A percentile compares a stretch with the other conserved stretches of the same genome.
Conservation (phyloP, 2,329 filamentous ascomycete species). For the Hymenoscyphus salicellus region DNA sequence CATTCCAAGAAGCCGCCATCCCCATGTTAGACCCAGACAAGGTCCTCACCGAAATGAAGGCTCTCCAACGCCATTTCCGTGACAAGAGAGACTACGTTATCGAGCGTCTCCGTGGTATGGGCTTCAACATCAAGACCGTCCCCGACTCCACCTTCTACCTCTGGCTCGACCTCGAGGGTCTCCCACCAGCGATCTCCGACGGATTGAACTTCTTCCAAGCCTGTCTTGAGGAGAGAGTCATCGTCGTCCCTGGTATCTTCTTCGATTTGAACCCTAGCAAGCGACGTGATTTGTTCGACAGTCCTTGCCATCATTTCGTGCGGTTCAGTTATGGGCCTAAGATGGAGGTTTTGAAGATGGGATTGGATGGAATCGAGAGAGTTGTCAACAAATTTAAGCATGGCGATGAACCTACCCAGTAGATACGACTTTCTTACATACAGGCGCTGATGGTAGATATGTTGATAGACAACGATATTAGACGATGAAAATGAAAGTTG, state of each 20-base stretch:
- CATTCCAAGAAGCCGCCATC: slow-evolving; percentile 91
- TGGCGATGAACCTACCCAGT: background rate
- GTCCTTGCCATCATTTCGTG: slow-evolving; percentile 89
- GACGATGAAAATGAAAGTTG: no score
- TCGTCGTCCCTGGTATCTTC: slow-evolving; percentile 96
- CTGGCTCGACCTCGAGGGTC: slow-evolving; percentile 66
- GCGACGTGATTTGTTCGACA: slow-evolving; percentile 87
- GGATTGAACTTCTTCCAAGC: slow-evolving; percentile 97
- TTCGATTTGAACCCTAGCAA: slow-evolving; percentile 93
- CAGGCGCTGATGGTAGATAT: background rate
- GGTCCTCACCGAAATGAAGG: slow-evolving; percentile 81
- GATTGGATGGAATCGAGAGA: slow-evolving; percentile 80
- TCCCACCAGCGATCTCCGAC: slow-evolving; percentile 81
- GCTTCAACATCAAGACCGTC: slow-evolving; percentile 78
- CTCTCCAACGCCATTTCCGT: slow-evolving; percentile 83
- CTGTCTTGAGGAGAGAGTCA: slow-evolving; percentile 88
- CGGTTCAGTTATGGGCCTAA: slow-evolving; percentile 80
- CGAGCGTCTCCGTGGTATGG: slow-evolving; percentile 74
- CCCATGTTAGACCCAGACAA: slow-evolving; percentile 85
- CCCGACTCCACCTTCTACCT: slow-evolving; percentile 95
- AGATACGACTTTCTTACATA: background rate
- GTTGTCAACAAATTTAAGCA: slow-evolving; percentile 53
- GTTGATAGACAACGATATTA: no score
- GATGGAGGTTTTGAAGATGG: slow-evolving; percentile 74
- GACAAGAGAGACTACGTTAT: slow-evolving; percentile 92